Conservation (phyloP, 2,329 filamentous ascomycete genomes). For the Verticillium nubilum region DNA sequence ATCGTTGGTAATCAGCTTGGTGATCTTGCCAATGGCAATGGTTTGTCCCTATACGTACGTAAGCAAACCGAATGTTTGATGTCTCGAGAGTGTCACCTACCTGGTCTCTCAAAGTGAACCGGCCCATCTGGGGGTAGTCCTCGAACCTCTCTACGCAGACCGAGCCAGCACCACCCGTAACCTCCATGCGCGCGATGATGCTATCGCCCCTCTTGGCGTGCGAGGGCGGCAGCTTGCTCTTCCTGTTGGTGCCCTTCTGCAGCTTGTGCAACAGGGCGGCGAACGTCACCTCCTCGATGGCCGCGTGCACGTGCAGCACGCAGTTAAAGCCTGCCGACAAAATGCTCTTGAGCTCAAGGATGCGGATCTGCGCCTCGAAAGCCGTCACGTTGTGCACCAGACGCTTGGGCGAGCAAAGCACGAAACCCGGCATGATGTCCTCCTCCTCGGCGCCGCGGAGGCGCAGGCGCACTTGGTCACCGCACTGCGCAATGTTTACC, state of each 20-base stretch:
- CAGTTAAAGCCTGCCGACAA: conserved; percentile 95
- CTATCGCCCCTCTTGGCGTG: conserved; percentile 78
- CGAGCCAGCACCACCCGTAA: conserved; percentile 76
- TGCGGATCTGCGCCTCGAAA: conserved; percentile 95
- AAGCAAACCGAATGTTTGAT: conserved; percentile 10
- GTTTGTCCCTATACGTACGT: conserved; percentile 73
- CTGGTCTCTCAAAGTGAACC: conserved; percentile 86
- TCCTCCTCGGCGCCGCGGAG: conserved; percentile 96
- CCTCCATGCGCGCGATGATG: conserved; percentile 88
- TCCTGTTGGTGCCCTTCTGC: conserved; percentile 88
- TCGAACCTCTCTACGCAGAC: conserved; percentile 95
- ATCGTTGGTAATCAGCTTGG: conserved; percentile 62
- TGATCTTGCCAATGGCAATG: conserved; percentile 99
- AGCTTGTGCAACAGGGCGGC: conserved; percentile 83
- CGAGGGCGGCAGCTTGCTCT: conserved; percentile 87
- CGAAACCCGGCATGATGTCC: conserved; percentile 91
- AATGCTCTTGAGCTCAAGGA: conserved; percentile 91
- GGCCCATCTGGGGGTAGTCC: conserved; percentile 89
- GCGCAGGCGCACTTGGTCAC: conserved; percentile 89
- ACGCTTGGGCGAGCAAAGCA: conserved; percentile 90
- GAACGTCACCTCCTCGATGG: conserved; percentile 96
- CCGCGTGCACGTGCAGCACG: conserved; percentile 93
- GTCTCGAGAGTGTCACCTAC: conserved; percentile 37
- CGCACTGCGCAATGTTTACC: conserved; percentile 72
- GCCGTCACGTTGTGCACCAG: conserved; percentile 82